Conservation (phyloP, 148 eudicot genomes). For the Vaccinium vitisidaea region DNA sequence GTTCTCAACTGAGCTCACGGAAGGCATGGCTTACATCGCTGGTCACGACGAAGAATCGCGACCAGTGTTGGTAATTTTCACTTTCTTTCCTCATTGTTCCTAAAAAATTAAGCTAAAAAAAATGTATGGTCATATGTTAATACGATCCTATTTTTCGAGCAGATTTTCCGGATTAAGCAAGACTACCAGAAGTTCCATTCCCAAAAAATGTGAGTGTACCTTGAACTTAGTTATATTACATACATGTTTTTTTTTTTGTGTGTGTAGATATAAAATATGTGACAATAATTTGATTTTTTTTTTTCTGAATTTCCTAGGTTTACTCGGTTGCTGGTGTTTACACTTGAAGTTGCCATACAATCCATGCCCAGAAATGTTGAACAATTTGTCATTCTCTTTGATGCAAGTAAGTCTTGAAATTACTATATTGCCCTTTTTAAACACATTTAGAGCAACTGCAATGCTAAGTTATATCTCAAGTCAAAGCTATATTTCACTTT, state of each 20-base stretch:
- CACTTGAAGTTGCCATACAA: constrained; percentile 95
- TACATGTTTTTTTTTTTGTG: not conserved
- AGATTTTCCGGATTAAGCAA: constrained; percentile 94
- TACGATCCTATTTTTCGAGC: not conserved
- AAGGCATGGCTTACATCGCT: constrained; percentile 88
- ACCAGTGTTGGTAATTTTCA: constrained; percentile 63
- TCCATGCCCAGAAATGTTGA: constrained; percentile 75
- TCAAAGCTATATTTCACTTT: no score
- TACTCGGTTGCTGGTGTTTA: constrained; percentile 83
- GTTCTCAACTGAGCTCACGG: constrained; percentile 87
- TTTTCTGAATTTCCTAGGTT: constrained; percentile 34
- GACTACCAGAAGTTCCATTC: constrained; percentile 90
- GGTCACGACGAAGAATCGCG: constrained; percentile 85
- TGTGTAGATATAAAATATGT: not conserved
- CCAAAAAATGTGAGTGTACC: constrained; percentile 64
- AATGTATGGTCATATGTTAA: not conserved
- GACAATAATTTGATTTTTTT: not conserved
- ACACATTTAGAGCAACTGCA: not conserved
- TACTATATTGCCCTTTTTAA: not conserved
- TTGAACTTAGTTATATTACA: not conserved
- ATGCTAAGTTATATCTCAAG: no score
- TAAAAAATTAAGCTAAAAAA: not conserved
- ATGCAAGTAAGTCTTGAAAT: constrained; percentile 69
- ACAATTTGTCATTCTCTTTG: constrained; percentile 80
- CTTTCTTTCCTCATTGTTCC: not conserved